Percentiles rank a stretch among this genome's conserved stretches.
These are phyloP conservation scores for Fusarium neocosmosporiellum DNA, from an alignment of 2,329 filamentous ascomycete species.

Conservation along the genomic window DNA sequence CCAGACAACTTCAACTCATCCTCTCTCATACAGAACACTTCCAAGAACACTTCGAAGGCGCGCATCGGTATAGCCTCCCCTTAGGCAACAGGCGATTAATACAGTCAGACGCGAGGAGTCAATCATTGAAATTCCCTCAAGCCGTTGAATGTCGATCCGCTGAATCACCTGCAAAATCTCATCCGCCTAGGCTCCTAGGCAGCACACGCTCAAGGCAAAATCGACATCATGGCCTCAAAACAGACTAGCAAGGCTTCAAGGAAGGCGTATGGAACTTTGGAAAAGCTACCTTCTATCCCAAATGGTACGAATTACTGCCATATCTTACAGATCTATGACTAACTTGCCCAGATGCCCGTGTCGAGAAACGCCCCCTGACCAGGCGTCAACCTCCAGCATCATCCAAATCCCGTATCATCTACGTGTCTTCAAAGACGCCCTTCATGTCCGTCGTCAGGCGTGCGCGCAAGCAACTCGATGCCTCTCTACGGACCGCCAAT, in stretches of 20 bases:
- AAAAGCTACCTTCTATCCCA: slow-evolving; percentile 52
- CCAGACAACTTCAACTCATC: not conserved
- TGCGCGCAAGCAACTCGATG: slow-evolving; percentile 70
- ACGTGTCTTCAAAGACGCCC: slow-evolving; percentile 72
- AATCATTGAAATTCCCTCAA: not conserved
- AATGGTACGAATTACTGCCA: slow-evolving; percentile 40
- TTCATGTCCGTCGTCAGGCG: slow-evolving; percentile 77
- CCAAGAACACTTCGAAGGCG: not conserved
- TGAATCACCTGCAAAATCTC: slow-evolving; percentile 1
- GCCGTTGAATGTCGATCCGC: not conserved
- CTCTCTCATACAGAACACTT: not conserved
- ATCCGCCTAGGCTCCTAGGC: slow-evolving; percentile 28
- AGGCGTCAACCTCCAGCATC: slow-evolving; percentile 55
- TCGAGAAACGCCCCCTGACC: slow-evolving; percentile 62
- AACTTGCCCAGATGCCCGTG: slow-evolving; percentile 54
- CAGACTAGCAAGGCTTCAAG: slow-evolving; percentile 19
- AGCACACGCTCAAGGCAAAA: slow-evolving; percentile 12
- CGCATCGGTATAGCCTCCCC: not conserved
- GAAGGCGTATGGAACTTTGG: slow-evolving; percentile 35
- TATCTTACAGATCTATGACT: not conserved
- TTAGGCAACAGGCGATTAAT: not conserved
- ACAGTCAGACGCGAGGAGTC: too few species aligned
- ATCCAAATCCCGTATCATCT: slow-evolving; percentile 64
- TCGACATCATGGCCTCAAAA: slow-evolving; percentile 37
- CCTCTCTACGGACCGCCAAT: slow-evolving; percentile 56